Evolutionary conservation across 768 basidiomycete species (phyloP).

Genomic region (Boletus patriciae): DNA sequence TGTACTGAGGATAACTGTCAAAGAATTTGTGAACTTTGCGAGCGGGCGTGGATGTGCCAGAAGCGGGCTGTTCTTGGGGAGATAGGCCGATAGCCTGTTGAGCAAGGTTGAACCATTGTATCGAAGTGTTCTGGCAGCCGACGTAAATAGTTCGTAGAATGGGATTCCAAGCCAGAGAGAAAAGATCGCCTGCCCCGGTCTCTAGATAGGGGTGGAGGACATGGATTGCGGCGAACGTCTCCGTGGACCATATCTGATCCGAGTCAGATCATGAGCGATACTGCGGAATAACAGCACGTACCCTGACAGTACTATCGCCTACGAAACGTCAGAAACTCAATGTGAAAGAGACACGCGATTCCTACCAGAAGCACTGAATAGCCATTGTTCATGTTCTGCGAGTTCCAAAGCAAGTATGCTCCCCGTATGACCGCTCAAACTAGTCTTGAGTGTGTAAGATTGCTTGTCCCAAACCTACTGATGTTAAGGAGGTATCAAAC

Average conservation of each 20-base stretch:
- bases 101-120: conserved; percentile 81
- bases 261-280: conserved; percentile 5
- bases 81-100: neutral
- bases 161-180: conserved; percentile 78
- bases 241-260: conserved; percentile 78
- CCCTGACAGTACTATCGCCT: conserved; percentile 90
- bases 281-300: conserved; percentile 34
- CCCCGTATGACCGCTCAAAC: conserved; percentile 78
- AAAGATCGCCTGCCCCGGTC: conserved; percentile 82
- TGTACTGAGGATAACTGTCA: conserved; percentile 79
- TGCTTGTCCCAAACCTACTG: conserved; percentile 82
- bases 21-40: conserved; percentile 86
- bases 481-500: neutral
- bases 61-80: conserved; percentile 13
- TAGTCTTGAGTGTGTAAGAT: conserved; percentile 64
- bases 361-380: conserved; percentile 88
- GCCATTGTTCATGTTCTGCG: conserved; percentile 73
- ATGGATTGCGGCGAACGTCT: conserved; percentile 62
- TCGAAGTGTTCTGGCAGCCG: conserved; percentile 90
- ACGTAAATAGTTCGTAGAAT: conserved; percentile 71
- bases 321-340: conserved; percentile 3
- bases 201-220: conserved; percentile 78
- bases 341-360: neutral
- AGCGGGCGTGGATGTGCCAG: conserved; percentile 38
- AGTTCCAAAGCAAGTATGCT: conserved; percentile 81